Base-by-base conservation (phyloP, 495 filamentous ascomycete genomes). In the Penicillium paradoxum region DNA sequence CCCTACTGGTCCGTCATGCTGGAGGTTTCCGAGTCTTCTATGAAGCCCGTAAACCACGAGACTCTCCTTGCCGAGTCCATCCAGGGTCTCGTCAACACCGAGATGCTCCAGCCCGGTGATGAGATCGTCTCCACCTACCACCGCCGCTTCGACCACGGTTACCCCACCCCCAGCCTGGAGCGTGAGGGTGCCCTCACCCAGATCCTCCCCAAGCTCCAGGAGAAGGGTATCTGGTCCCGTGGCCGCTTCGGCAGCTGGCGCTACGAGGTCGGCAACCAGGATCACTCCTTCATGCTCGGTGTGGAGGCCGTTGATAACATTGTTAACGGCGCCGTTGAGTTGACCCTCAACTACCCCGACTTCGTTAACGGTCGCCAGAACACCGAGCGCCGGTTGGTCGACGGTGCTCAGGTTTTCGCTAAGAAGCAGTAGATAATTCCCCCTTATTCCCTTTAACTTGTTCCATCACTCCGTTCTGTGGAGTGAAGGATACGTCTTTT, bases 1-100 rank as follows among this genome's bases (percentile, higher is more conserved):
- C 93, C 93, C 8, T 99, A 99, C 84, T 99, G 93, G 93, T 97
- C 92, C 53, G 93, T 99, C 79, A 99, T 99, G 93, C 76, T 99
- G 67, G 93, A 99, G 75, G 87, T 97, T 49, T 97, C 95, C 39
- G 91, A 97, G 71, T 97, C 93, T 36, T 83, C 82, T 60, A 82
- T 95, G 87, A 99, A 99, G 81, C 87, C 90, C 13, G 88, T 97
- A 25, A 83, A 97, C 74, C 72, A 85, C 60, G 82, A 80, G 45
- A 96, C 83, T 63, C 73, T 99, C 55, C 78, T 99, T 55, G 77
- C 76, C 58, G 92, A 97, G 64, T 92, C 82, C 62, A 97, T 99
- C 74, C 87, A 92, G 75, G 93, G 93, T 66, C 87, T 97, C 42
- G 77, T 99, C 81, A 96, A 95, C 81, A 97, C 93, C 24, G 84